phyloP scores from a whole-genome alignment of 192 early-diverging fungal genomes.

The Funneliformis geosporum region DNA sequence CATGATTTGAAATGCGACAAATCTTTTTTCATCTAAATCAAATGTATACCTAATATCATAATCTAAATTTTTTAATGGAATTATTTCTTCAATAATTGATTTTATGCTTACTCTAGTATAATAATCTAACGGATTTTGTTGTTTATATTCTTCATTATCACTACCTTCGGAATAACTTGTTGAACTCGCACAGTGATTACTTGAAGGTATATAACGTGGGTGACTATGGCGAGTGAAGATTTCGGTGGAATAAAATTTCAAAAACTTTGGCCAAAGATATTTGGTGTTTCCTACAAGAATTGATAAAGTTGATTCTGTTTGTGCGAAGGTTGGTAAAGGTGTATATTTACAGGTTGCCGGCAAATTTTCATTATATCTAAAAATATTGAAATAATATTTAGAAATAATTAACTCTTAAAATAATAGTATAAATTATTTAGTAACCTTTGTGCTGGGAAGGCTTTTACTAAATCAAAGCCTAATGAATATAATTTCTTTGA shows the following conservation, averaged over 20 bases:
- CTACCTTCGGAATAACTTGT: background rate
- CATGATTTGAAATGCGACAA: slow-evolving; percentile 11
- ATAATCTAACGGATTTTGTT: background rate
- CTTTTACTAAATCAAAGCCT: slow-evolving; percentile 12
- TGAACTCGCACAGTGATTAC: background rate
- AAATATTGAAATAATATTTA: background rate
- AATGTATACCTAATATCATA: slow-evolving; percentile 20
- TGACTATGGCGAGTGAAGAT: background rate
- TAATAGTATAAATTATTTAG: background rate
- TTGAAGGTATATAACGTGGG: background rate
- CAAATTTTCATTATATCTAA: background rate
- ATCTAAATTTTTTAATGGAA: background rate
- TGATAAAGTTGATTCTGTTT: background rate
- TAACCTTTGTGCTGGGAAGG: slow-evolving; percentile 18
- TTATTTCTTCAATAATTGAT: background rate
- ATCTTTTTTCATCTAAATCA: slow-evolving; percentile 7
- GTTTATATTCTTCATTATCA: background rate
- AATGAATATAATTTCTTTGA: background rate
- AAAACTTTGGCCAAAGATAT: slow-evolving; percentile 8
- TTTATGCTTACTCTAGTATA: background rate
- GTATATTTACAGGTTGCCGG: background rate
- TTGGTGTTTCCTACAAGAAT: slow-evolving; percentile 13
- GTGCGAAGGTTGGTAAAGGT: slow-evolving; percentile 3
- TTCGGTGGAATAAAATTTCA: background rate
- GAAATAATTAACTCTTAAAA: background rate